Percentiles rank a stretch among this genome's conserved stretches.
Evolutionary conservation across 2,329 filamentous ascomycete species (phyloP).

Genomic region (Cytospora leucostoma): DNA sequence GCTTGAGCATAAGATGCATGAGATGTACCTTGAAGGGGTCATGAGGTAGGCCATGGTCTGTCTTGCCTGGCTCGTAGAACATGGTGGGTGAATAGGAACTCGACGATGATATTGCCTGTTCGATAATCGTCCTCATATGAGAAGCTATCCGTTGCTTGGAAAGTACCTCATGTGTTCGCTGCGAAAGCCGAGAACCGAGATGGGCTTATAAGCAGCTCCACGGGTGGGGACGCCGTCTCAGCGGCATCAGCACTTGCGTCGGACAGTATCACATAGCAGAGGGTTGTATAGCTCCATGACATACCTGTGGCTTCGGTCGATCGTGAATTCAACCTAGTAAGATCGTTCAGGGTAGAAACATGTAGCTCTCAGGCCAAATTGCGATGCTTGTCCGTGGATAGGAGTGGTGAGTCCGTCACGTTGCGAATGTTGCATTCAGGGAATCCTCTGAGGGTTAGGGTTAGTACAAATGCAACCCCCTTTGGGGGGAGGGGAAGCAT

Average conservation of each 20-base stretch:
- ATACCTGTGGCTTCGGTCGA: not conserved
- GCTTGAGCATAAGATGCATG: not conserved
- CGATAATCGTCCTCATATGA: not conserved
- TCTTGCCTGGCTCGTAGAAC: constrained; percentile 27
- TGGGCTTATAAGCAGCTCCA: not conserved
- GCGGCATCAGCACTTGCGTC: not conserved
- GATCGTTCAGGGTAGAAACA: no score
- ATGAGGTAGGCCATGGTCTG: constrained; percentile 22
- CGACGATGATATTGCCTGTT: not conserved
- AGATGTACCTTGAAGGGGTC: constrained; percentile 24
- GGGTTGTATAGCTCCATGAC: not conserved
- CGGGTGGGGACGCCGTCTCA: not conserved
- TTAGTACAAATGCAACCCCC: no score
- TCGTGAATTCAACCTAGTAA: not conserved
- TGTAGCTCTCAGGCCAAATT: no score
- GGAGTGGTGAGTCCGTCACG: no score
- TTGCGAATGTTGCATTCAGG: no score
- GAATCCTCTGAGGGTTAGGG: not conserved
- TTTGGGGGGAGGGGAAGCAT: no score
- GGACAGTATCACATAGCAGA: not conserved
- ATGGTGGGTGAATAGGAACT: not conserved
- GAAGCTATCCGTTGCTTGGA: not conserved
- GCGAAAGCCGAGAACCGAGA: constrained; percentile 5
- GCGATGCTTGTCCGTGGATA: no score
- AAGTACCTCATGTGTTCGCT: not conserved